These are phyloP conservation scores for Populus hybrid DNA, from an alignment of 441 rosid species.

Conservation along the genomic window DNA sequence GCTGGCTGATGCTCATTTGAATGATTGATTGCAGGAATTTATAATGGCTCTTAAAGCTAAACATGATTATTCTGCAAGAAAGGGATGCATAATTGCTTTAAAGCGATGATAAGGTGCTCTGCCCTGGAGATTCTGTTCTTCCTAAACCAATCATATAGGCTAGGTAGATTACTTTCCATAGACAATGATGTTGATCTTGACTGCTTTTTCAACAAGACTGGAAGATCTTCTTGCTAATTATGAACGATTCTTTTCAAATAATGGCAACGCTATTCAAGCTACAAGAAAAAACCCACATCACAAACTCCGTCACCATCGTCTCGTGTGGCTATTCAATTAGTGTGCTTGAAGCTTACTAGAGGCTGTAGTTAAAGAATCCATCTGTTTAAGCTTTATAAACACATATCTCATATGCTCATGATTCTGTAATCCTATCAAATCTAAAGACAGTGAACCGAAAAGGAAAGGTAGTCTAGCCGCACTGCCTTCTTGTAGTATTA, in stretches of 20 bases:
- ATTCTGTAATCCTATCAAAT: conserved; percentile 3
- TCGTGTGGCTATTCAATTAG: conserved; percentile 3
- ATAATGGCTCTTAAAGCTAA: conserved; percentile 35
- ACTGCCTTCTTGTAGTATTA: conserved; percentile 7
- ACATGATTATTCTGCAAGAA: conserved; percentile 11
- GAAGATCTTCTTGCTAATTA: conserved; percentile 23
- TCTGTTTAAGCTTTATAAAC: conserved; percentile 21
- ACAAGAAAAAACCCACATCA: conserved; percentile 10
- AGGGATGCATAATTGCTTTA: neutral
- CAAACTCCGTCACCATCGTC: conserved; percentile 2
- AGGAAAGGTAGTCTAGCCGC: conserved; percentile 5
- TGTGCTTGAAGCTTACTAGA: conserved; percentile 33
- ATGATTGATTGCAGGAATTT: conserved; percentile 37
- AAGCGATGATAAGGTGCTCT: conserved; percentile 38
- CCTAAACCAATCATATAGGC: conserved; percentile 37
- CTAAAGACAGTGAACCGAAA: conserved; percentile 19
- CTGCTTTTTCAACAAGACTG: conserved; percentile 29
- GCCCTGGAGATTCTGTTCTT: conserved; percentile 43
- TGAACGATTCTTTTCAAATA: conserved; percentile 18
- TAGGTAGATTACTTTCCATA: conserved; percentile 28
- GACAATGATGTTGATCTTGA: conserved; percentile 40
- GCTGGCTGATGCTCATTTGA: conserved; percentile 14
- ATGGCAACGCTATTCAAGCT: neutral
- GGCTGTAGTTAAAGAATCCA: conserved; percentile 20
- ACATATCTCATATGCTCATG: neutral